These are phyloP conservation scores for Phytopythium kandeliae DNA, from an alignment of 352 stramenopile genomes.

Conservation along the genomic window DNA sequence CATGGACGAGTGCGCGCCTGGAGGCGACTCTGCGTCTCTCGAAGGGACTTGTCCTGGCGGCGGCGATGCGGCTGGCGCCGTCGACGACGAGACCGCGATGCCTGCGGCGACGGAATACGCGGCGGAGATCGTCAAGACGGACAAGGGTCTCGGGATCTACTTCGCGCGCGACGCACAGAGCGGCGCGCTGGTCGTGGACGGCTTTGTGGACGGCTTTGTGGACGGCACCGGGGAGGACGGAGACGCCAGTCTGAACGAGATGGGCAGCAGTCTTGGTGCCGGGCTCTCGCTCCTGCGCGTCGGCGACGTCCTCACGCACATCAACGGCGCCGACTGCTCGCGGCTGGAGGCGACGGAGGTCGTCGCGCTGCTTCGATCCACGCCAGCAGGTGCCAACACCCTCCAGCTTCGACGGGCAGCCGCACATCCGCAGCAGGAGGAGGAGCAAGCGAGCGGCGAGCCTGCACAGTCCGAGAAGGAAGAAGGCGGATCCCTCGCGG, in stretches of 20 bases:
- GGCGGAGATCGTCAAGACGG: conserved; percentile 24
- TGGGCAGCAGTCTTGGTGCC: background rate
- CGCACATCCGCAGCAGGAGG: background rate
- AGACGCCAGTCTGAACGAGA: background rate
- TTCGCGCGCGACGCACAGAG: conserved; percentile 13
- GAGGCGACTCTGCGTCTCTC: too few relatives aligned
- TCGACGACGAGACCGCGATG: background rate
- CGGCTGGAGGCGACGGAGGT: conserved; percentile 17
- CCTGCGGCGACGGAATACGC: conserved; percentile 9
- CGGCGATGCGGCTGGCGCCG: background rate
- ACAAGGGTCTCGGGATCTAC: conserved; percentile 36
- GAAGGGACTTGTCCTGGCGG: background rate
- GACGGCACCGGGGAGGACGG: background rate
- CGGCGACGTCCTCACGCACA: conserved; percentile 23
- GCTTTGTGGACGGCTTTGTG: conserved; percentile 20
- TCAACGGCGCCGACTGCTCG: conserved; percentile 27
- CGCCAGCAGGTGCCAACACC: conserved; percentile 20
- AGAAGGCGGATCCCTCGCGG: conserved; percentile 18
- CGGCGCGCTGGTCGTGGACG: conserved; percentile 25
- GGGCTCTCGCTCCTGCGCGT: conserved; percentile 17
- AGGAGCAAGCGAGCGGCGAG: background rate
- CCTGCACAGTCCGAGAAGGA: background rate
- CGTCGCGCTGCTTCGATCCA: conserved; percentile 23
- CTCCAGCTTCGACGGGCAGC: conserved; percentile 22
- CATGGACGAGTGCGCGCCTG: too few relatives aligned